Conservation (phyloP, 805 yeast species). For the Wickerhamiella sorbophila region DNA sequence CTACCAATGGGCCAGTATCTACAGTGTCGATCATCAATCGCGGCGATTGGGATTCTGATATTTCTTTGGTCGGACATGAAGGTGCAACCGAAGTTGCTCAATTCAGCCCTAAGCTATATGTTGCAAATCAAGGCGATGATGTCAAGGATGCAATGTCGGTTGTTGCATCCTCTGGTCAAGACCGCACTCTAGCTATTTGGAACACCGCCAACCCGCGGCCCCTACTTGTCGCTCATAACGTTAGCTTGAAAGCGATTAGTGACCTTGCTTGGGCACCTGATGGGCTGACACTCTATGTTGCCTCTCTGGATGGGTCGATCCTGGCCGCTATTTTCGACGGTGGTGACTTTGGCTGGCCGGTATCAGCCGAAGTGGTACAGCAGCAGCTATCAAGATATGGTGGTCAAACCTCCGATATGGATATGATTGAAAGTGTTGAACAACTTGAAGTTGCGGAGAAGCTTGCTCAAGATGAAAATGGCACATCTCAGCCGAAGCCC, state of each 20-base stretch:
- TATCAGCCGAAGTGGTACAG: constrained; percentile 53
- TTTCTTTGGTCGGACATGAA: constrained; percentile 53
- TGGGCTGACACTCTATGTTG: constrained; percentile 57
- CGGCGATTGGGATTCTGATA: constrained; percentile 53
- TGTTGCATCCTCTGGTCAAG: constrained; percentile 95
- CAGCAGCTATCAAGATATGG: constrained; percentile 71
- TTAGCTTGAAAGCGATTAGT: constrained; percentile 64
- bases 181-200: constrained; percentile 79
- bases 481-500: neutral
- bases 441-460: constrained; percentile 62
- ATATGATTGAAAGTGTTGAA: constrained; percentile 74
- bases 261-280: constrained; percentile 82
- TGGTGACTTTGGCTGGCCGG: constrained; percentile 30
- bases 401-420: constrained; percentile 68
- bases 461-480: constrained; percentile 27
- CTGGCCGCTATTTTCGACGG: constrained; percentile 49
- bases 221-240: constrained; percentile 61
- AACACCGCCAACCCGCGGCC: constrained; percentile 66
- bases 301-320: constrained; percentile 77
- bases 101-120: constrained; percentile 33
- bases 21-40: constrained; percentile 45
- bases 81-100: constrained; percentile 53
- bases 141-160: constrained; percentile 36
- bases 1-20: constrained; percentile 52
- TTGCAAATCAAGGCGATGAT: constrained; percentile 8